Percentiles rank a stretch among this genome's conserved stretches.
These are phyloP conservation scores for Neonothopanus nambi DNA, from an alignment of 1,284 basidiomycete species.

Conservation along the genomic window DNA sequence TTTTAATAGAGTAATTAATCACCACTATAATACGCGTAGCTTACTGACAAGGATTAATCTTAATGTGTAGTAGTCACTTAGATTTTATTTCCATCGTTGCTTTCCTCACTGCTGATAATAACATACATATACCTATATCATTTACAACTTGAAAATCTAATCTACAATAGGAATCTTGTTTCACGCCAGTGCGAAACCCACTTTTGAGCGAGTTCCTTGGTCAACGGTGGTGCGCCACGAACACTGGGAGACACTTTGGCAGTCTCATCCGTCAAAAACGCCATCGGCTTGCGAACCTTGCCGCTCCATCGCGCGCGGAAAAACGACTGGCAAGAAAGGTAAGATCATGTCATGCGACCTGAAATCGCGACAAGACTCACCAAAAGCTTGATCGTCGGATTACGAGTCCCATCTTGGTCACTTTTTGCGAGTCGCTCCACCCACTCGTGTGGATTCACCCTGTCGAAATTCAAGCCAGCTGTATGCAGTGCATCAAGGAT, in stretches of 20 bases:
- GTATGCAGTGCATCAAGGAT: conserved; percentile 43
- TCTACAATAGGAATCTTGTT: not conserved
- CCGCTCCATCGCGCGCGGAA: conserved; percentile 8
- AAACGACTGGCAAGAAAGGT: not conserved
- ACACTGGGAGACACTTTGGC: conserved; percentile 4
- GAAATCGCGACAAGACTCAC: conserved; percentile 13
- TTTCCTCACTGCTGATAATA: no score
- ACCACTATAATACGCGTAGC: no score
- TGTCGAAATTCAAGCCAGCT: conserved; percentile 45
- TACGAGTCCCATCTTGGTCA: conserved; percentile 35
- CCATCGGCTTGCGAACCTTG: conserved; percentile 3
- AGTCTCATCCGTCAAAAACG: conserved; percentile 9
- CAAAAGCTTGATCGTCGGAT: conserved; percentile 52
- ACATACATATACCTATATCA: no score
- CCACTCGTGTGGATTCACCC: conserved; percentile 46
- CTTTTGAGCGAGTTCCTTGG: conserved; percentile 1
- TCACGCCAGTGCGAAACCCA: conserved; percentile 9
- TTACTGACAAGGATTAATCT: no score
- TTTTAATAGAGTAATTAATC: no score
- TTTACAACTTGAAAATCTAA: no score
- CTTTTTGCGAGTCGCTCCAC: conserved; percentile 42
- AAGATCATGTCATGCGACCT: not conserved
- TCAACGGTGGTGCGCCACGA: not conserved
- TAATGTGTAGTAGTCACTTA: no score
- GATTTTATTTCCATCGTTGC: no score